These are phyloP conservation scores for Castanea crenata DNA, from an alignment of 306 rosid genomes.

Conservation along the genomic window DNA sequence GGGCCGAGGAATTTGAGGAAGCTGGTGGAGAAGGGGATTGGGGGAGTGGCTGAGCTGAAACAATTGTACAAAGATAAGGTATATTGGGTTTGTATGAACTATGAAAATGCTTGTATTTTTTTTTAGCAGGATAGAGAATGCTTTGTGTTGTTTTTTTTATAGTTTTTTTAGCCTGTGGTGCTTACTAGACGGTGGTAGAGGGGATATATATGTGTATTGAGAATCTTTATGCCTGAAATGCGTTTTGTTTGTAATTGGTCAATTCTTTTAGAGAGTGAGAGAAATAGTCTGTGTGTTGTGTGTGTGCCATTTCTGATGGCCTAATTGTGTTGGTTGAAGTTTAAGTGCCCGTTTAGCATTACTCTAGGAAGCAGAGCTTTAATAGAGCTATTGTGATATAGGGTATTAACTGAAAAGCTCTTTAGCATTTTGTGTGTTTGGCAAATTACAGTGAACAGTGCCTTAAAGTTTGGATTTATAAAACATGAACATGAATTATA, in stretches of 20 bases:
- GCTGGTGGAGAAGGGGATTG: constrained; percentile 80
- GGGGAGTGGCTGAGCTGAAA: constrained; percentile 85
- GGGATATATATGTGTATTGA: neutral
- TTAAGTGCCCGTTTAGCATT: too few species aligned
- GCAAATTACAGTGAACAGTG: too few species aligned
- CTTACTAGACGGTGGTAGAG: neutral
- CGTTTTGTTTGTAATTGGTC: neutral
- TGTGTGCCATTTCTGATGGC: neutral
- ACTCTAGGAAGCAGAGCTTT: too few species aligned
- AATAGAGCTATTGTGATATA: too few species aligned
- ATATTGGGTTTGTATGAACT: neutral
- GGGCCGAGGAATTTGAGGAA: constrained; percentile 90
- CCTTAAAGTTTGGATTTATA: too few species aligned
- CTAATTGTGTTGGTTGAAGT: neutral
- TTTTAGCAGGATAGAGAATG: neutral
- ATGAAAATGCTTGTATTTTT: neutral
- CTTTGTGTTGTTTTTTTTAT: neutral
- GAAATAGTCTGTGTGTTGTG: too few species aligned
- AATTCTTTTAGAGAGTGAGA: neutral
- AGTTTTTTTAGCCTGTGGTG: neutral
- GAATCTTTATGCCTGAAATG: neutral
- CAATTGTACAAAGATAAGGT: constrained; percentile 91
- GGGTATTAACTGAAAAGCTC: too few species aligned
- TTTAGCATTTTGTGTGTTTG: too few species aligned
- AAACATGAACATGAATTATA: too few species aligned